Evolutionary conservation across 1,139 yeast species (phyloP), one percentile per base, ranked within the genome.

Genomic region (Magnusiomyces paraingens): DNA sequence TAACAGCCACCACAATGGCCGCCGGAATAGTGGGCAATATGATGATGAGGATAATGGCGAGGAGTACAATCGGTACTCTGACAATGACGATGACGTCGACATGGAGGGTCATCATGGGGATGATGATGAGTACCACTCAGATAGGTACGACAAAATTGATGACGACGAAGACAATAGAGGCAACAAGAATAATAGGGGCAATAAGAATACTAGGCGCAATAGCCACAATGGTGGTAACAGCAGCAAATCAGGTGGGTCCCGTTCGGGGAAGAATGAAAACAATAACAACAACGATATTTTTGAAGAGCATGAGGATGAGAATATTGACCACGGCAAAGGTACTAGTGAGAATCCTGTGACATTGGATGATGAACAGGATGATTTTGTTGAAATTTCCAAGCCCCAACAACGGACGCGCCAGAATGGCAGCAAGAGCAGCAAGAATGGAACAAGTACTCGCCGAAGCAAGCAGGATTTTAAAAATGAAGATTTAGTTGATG

Each of bases 1-100:
- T 41, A 58, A 57, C 43, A 57, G 64, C 50, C 52, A 58, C 17
- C 58, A 58, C 36, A 55, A 56, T 46, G 50, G 56, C 22, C 51
- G 56, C 22, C 57, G 54, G 39, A 45, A 60, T 4, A 54, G 44
- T 4, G 44, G 21, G 14, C 5, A 15, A 10, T 22, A 14, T 12
- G 49, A 43, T 10, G 47, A 44, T 12, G 40, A 32, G 3, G 36
- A 26, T 44, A 45, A 26, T 38, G 42, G 49, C n/a, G 36, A 38
- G 17, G 21, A 32, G 10, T 21, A 36, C 15, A 40, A 49, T 42
- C 36, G 42, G 14, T n/a, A 40, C 32, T 40, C 43, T 3, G 49
- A 38, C 11, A 20, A 47, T 36, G 43, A 36, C n/a, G 35, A 21
- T 20, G 50, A 44, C 14, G 32, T 44, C 38, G 38, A 18, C 15